Evolutionary conservation across 495 filamentous ascomycete species (phyloP).

Genomic region (Lentithecium fluviatile): DNA sequence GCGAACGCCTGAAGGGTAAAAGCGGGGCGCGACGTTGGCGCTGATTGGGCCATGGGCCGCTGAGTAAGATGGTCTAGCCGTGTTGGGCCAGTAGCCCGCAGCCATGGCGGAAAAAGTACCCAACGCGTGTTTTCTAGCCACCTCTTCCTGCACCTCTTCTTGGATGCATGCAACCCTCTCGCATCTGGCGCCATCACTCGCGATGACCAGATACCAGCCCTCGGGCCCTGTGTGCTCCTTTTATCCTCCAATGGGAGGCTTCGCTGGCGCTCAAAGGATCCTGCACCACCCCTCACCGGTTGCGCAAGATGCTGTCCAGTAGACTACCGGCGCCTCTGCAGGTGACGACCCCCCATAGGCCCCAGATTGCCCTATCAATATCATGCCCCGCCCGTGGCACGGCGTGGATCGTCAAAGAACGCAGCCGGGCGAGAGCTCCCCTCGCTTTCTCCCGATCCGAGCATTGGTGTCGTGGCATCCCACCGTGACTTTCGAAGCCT

Average conservation of each 20-base stretch:
- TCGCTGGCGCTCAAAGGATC: neutral
- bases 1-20: neutral
- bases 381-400: constrained; percentile 26
- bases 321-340: constrained; percentile 14
- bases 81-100: constrained; percentile 1
- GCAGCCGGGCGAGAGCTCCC: neutral
- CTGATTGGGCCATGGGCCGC: neutral
- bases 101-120: neutral
- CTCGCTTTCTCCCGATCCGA: constrained; percentile 7
- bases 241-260: constrained; percentile 10
- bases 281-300: constrained; percentile 3
- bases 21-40: constrained; percentile 14
- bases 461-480: constrained; percentile 17
- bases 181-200: constrained; percentile 8
- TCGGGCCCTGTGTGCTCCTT: neutral
- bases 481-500: constrained; percentile 8
- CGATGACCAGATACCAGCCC: neutral
- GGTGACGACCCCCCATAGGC: neutral
- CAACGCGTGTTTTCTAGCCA: neutral
- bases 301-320: constrained; percentile 9
- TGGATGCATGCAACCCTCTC: constrained; percentile 8
- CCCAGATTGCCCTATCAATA: constrained; percentile 2
- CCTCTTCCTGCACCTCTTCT: constrained; percentile 5
- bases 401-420: constrained; percentile 24
- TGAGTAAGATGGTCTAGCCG: constrained; percentile 16